Evolutionary conservation across 805 yeast species (phyloP).

Genomic region (Ogataea ganodermae): DNA sequence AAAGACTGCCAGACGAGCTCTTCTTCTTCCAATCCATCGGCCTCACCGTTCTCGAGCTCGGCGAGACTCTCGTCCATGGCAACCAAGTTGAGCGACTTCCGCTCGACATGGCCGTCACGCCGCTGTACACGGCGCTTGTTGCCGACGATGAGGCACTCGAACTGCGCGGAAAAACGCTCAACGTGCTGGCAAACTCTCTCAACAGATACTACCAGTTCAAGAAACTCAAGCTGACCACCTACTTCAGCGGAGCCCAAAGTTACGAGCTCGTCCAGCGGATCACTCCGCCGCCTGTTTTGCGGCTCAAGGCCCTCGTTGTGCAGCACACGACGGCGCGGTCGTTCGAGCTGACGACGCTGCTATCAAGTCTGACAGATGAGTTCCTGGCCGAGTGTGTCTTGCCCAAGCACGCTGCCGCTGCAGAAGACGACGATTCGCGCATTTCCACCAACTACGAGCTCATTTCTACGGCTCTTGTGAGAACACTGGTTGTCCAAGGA

Average conservation of each 20-base stretch:
- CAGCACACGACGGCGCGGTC: conserved; percentile 35
- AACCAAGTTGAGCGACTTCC: conserved; percentile 63
- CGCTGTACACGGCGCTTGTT: conserved; percentile 59
- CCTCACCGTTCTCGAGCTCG: conserved; percentile 59
- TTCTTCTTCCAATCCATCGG: conserved; percentile 83
- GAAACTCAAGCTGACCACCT: conserved; percentile 51
- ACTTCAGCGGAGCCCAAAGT: conserved; percentile 25
- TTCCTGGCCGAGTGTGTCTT: conserved; percentile 30
- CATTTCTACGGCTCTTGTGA: conserved; percentile 54
- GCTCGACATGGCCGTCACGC: conserved; percentile 57
- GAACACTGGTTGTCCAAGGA: conserved; percentile 54
- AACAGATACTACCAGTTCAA: conserved; percentile 85
- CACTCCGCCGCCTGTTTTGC: conserved; percentile 52
- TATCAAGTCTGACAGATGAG: conserved; percentile 33
- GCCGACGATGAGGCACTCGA: conserved; percentile 46
- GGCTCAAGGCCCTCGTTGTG: conserved; percentile 37
- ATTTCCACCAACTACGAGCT: conserved; percentile 52
- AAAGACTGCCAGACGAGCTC: conserved; percentile 82
- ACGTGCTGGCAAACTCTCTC: conserved; percentile 67
- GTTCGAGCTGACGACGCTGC: conserved; percentile 36
- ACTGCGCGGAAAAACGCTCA: conserved; percentile 61
- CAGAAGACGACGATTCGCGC: conserved; percentile 31
- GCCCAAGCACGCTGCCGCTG: conserved; percentile 6
- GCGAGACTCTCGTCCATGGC: conserved; percentile 70
- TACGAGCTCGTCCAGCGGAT: conserved; percentile 51